phyloP scores from a whole-genome alignment of 306 rosid genomes.

The Lathyrus aphaca region DNA sequence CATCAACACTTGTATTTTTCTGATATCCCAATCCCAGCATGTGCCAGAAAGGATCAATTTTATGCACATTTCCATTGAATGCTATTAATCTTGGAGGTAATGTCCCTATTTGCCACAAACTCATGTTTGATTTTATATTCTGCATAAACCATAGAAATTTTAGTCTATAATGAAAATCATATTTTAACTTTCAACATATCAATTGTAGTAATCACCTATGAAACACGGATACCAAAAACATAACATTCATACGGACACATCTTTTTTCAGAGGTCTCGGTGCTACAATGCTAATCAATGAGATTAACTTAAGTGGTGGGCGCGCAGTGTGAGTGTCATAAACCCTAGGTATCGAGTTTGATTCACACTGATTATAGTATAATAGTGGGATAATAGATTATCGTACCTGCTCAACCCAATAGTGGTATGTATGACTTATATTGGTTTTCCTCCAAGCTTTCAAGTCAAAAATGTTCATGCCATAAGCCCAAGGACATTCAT shows the following conservation, averaged over 20 bases:
- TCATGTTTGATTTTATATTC: constrained; percentile 90
- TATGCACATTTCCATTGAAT: constrained; percentile 81
- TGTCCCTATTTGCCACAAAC: constrained; percentile 96
- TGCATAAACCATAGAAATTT: constrained; percentile 45
- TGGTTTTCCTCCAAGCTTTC: constrained; percentile 96
- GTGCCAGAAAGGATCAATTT: constrained; percentile 94
- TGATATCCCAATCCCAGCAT: constrained; percentile 96
- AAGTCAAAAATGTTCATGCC: constrained; percentile 98
- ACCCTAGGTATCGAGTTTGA: neutral
- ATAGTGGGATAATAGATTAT: constrained; percentile 15
- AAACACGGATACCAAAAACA: too few species aligned
- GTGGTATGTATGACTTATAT: constrained; percentile 81
- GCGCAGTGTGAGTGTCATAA: neutral
- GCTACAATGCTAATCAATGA: too few species aligned
- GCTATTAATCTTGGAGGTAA: constrained; percentile 95
- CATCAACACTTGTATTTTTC: constrained; percentile 67
- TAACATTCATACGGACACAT: neutral
- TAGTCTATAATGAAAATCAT: neutral
- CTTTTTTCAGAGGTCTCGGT: too few species aligned
- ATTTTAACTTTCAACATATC: constrained; percentile 2
- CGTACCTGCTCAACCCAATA: constrained; percentile 84
- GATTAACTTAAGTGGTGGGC: neutral
- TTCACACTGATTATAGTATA: neutral
- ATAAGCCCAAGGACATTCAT: constrained; percentile 96
- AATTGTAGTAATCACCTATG: neutral